Evolutionary conservation across 495 filamentous ascomycete species (phyloP).

Genomic region (Opeltia flavorubescens): DNA sequence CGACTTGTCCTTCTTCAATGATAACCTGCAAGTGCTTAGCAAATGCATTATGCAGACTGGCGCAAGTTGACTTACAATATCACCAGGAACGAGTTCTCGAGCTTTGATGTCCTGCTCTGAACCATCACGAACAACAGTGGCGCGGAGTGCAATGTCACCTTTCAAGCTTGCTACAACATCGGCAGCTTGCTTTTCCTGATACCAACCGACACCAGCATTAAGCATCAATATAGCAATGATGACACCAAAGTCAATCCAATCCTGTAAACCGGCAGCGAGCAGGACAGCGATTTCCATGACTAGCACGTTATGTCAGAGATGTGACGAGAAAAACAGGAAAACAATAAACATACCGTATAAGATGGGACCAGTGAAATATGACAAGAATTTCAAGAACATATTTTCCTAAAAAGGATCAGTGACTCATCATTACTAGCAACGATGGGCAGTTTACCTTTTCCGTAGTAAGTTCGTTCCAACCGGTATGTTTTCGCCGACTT

Average conservation of each 20-base stretch:
- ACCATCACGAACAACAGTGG: conserved; percentile 57
- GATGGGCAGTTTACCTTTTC: conserved; percentile 58
- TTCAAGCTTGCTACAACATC: conserved; percentile 70
- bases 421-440: not conserved
- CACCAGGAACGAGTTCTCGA: conserved; percentile 66
- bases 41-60: not conserved
- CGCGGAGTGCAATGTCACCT: conserved; percentile 75
- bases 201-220: conserved; percentile 72
- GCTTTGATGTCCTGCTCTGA: conserved; percentile 59
- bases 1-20: conserved; percentile 61
- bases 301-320: conserved; percentile 17
- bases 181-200: conserved; percentile 76
- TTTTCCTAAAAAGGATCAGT: not conserved
- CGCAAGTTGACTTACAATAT: conserved; percentile 49
- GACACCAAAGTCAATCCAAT: conserved; percentile 75
- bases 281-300: conserved; percentile 79
- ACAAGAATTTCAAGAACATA: conserved; percentile 45
- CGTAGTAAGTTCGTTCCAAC: conserved; percentile 60
- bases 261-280: conserved; percentile 62
- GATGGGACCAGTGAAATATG: conserved; percentile 72
- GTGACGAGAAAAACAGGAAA: not conserved
- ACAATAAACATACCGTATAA: conserved; percentile 55
- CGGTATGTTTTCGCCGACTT: conserved; percentile 47
- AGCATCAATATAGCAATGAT: conserved; percentile 68
- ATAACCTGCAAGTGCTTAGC: conserved; percentile 33